Base-by-base conservation (phyloP, 1,139 yeast species). In the Pichia sp. region DNA sequence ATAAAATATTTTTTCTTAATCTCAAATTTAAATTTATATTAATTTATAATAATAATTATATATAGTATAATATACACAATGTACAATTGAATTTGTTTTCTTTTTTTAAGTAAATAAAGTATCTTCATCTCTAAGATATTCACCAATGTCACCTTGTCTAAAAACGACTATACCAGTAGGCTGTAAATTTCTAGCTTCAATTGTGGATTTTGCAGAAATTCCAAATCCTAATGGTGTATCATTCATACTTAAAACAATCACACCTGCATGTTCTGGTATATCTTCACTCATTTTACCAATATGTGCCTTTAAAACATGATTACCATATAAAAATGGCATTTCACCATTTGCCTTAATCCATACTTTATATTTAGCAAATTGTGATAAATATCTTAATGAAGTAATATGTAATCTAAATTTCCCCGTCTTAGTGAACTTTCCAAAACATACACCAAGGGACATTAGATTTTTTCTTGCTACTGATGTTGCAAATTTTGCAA, bases 341-440 rank as follows among this genome's bases (percentile, higher is more conserved):
- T 92, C 99, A 59, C 98, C 98, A 63, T 92, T 92, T 46, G 81
- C 81, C 68, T 94, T 94, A 69, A 92, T 88, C 98, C 98, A 94
- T 42, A 92, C 75, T 70, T 92, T 92, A 71, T 83, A 89, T 66
- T 86, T 88, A 44, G 98, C 97, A 65, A 84, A 84, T 61, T 86
- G 84, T 5, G 96, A 83, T 52, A 92, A 70, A 56, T 87, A 78
- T 48, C 86, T 82, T 56, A 92, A 76, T 5, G 97, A 76, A n/a
- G 98, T 92, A 54, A 94, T 83, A 66, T 92, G 99, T 56, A 92
- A 74, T 68, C 96, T 81, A 73, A 92, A 92, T 69, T 92, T 94
- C 34, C 97, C 97, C 7, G 97, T 86, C 75, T 94, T 92, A 47
- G 99, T 92, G 73, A 94, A 92, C 67, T 92, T 92, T 30, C 99